These are phyloP conservation scores for Chernovozyma sophiae-reginae DNA, from an alignment of 1,139 yeast genomes.

Conservation along the genomic window DNA sequence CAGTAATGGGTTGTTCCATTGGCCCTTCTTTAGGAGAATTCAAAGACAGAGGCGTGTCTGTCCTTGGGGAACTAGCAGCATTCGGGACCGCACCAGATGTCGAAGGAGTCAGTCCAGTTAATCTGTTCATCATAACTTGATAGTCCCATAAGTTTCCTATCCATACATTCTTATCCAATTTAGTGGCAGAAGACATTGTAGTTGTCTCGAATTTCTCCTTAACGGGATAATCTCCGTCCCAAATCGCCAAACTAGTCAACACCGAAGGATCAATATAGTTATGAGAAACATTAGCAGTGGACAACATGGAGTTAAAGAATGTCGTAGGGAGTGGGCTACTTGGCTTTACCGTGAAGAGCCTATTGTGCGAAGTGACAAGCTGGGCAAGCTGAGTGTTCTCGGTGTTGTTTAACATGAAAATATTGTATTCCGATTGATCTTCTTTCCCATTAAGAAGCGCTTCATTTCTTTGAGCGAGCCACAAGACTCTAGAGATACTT, in stretches of 20 bases:
- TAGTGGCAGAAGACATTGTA: constrained; percentile 78
- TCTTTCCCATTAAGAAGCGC: constrained; percentile 10
- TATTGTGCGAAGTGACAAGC: background rate
- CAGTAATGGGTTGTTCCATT: background rate
- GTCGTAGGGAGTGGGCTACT: constrained; percentile 3
- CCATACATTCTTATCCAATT: constrained; percentile 58
- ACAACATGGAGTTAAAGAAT: background rate
- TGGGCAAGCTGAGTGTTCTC: constrained; percentile 8
- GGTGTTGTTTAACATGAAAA: constrained; percentile 14
- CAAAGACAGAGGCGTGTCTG: too few relatives aligned
- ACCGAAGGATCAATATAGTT: constrained; percentile 10
- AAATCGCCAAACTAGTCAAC: constrained; percentile 20
- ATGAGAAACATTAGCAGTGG: background rate
- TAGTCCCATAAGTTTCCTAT: constrained; percentile 67
- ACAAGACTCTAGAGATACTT: constrained; percentile 46
- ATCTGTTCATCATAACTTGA: constrained; percentile 30
- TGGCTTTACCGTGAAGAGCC: constrained; percentile 4
- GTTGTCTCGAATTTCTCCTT: constrained; percentile 80
- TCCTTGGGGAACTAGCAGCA: background rate
- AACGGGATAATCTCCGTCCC: constrained; percentile 70
- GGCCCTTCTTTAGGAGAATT: background rate
- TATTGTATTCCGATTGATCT: constrained; percentile 16
- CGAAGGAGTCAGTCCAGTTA: background rate
- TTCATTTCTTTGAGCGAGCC: constrained; percentile 50
- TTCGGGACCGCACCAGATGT: background rate